Evolutionary conservation across 192 early-diverging fungal species (phyloP).

Genomic region (Coemansia biformis): DNA sequence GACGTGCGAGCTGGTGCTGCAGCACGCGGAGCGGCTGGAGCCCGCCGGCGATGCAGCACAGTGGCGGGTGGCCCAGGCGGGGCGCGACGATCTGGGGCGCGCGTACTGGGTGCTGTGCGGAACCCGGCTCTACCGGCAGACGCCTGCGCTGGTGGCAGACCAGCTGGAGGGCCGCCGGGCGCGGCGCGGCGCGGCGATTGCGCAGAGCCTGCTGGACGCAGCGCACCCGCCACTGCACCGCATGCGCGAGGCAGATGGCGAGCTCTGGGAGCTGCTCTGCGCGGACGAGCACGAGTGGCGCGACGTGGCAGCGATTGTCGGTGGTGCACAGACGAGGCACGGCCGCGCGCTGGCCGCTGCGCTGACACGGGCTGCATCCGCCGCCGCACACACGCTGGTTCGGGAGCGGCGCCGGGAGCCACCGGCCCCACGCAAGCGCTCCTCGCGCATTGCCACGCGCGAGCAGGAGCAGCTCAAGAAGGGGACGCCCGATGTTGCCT

Average conservation of each 20-base stretch:
- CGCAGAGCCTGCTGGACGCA: slow-evolving; percentile 8
- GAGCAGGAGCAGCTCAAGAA: slow-evolving; percentile 2
- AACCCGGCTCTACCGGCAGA: slow-evolving; percentile 22
- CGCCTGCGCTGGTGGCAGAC: slow-evolving; percentile 13
- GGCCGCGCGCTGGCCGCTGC: slow-evolving; percentile 5
- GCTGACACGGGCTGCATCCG: neutral
- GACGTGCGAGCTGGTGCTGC: slow-evolving; percentile 23
- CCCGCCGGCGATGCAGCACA: slow-evolving; percentile 1
- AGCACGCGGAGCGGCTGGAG: slow-evolving; percentile 15
- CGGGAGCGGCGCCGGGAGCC: slow-evolving; percentile 1
- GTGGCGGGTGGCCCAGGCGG: slow-evolving; percentile 14
- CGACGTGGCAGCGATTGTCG: neutral
- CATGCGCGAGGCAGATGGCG: slow-evolving; percentile 28
- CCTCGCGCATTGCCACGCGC: slow-evolving; percentile 13
- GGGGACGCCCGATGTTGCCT: neutral
- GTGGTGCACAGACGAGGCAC: slow-evolving; percentile 2
- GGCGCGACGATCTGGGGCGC: slow-evolving; percentile 14
- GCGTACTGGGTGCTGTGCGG: slow-evolving; percentile 31
- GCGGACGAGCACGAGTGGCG: slow-evolving; percentile 16
- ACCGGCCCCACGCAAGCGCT: slow-evolving; percentile 9
- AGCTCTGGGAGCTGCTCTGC: slow-evolving; percentile 37
- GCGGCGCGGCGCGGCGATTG: neutral
- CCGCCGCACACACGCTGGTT: slow-evolving; percentile 1
- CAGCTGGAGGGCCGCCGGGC: slow-evolving; percentile 1
- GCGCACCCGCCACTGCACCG: slow-evolving; percentile 20